Evolutionary conservation across 495 filamentous ascomycete species (phyloP).

Genomic region (Daldinia decipiens): DNA sequence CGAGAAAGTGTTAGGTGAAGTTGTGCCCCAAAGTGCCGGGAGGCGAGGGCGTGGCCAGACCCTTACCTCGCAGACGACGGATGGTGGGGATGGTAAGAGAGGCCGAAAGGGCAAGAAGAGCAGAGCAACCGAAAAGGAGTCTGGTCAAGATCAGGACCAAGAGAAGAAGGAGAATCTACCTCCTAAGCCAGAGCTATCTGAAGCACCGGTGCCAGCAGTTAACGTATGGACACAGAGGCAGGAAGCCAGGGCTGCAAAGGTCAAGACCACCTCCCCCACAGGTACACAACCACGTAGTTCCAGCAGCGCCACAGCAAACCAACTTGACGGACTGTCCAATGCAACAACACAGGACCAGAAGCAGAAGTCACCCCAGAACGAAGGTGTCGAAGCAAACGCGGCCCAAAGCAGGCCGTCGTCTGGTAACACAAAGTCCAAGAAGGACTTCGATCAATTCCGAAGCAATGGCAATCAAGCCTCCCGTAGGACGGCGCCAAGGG

Average conservation of each 20-base stretch:
- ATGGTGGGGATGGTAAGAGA: slow-evolving; percentile 55
- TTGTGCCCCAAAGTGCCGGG: slow-evolving; percentile 35
- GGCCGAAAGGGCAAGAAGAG: slow-evolving; percentile 60
- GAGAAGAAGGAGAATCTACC: slow-evolving; percentile 61
- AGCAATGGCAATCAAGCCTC: slow-evolving; percentile 52
- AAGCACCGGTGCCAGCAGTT: slow-evolving; percentile 81
- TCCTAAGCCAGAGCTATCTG: slow-evolving; percentile 73
- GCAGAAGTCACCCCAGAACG: slow-evolving; percentile 41
- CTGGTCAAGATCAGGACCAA: slow-evolving; percentile 52
- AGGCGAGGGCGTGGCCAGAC: slow-evolving; percentile 44
- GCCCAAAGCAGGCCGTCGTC: slow-evolving; percentile 23
- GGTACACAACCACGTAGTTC: slow-evolving; percentile 20
- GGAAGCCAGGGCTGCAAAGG: slow-evolving; percentile 74
- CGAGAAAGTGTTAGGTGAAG: slow-evolving; percentile 46
- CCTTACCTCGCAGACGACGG: slow-evolving; percentile 52
- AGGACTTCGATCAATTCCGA: slow-evolving; percentile 62
- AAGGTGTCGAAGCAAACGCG: slow-evolving; percentile 19
- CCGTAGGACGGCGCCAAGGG: slow-evolving; percentile 58
- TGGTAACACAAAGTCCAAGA: slow-evolving; percentile 60
- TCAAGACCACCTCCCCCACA: slow-evolving; percentile 58
- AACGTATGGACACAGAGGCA: slow-evolving; percentile 86
- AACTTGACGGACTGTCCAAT: slow-evolving; percentile 9
- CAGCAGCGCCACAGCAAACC: slow-evolving; percentile 2
- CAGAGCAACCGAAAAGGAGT: slow-evolving; percentile 56
- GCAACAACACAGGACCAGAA: slow-evolving; percentile 17